Base-by-base conservation (phyloP, 2,329 filamentous ascomycete species). In the Alternaria viburni region DNA sequence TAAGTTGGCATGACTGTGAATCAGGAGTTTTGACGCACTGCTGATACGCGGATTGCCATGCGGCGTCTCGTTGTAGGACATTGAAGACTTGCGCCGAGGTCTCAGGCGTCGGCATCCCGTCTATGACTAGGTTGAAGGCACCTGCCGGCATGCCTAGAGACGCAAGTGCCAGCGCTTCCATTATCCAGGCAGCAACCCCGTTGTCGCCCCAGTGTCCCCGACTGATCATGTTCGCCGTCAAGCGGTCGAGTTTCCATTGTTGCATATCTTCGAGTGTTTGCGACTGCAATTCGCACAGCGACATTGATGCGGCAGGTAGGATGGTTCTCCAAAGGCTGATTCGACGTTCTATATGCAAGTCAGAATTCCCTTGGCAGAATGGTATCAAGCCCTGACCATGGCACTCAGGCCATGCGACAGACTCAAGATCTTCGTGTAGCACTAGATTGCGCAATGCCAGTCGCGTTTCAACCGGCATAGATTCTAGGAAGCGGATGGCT, bases 351-450 rank as follows among this genome's bases (percentile, higher is more conserved):
- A 66, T 25, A 8, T 46, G 57, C 5, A 68, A 54, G 2, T 23
- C n/a, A 15, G 28, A 30, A 15, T 68, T 68, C 11, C 58, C 47
- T 30, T 28, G 23, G 28, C 57, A 59, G 30, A 57, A 66, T 11
- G 51, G 19, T 11, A 68, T 61, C 3, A 68, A 41, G 5, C 60
- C 66, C 23, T 44, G 50, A n/a, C 13, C 63, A 44, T 68, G 63
- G 12, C 49, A 54, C 12, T 59, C 50, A 5, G 60, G 51, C 8
- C 43, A 5, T 8, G 46, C 51, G 9, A 51, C 46, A 4, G 45
- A 44, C n/a, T 25, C 12, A 7, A 15, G 19, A 26, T 56, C 10
- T 36, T 60, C 51, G 11, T 28, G 17, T 9, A 60, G 11, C 13
- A 56, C 11, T 12, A 60, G 28, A 7, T 43, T 41, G 13, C 57